Evolutionary conservation across 2,329 filamentous ascomycete genomes (phyloP), one percentile per base, ranked within the genome.

Genomic region (Verticillium nonalfalfae): DNA sequence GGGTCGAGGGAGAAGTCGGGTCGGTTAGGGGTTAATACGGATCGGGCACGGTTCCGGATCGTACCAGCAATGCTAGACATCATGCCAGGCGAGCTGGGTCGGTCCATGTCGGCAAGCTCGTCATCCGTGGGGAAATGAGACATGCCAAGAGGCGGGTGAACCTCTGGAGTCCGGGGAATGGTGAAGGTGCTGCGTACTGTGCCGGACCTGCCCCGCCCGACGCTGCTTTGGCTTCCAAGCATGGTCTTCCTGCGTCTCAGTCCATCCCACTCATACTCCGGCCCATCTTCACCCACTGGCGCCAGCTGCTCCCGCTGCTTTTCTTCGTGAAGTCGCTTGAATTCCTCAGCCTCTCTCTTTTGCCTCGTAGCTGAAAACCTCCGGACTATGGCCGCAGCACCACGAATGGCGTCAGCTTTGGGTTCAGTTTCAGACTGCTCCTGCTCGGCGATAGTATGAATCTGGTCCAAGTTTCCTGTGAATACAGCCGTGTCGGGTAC

Each of bases 401-500:
- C 95, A 67, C 95, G 91, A 70, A 99, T 96, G 10, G 95, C 93
- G 74, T 99, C 95, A 14, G 95, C 95, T 72, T 97, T 96, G 59
- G 95, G 95, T 69, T 99, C 95, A 14, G 90, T 90, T 74, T 99
- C 95, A n/a, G 93, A 90, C 72, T 98, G 93, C 72, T 96, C 92
- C 71, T 97, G 92, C 69, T 97, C 91, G 56, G 91, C 94, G 64
- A 98, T 95, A 35, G 94, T 96, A 36, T 95, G 91, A 60, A 98
- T 90, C 79, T 99, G 94, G 70, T 98, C 90, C 59, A 99, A 83
- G 70, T 98, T 93, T 55, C 94, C 95, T 60, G 88, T 87, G 79
- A 99, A 97, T 45, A 99, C 88, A 36, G 93, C 93, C 0, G 92
- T 83, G 72, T 98, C 95, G 7, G 95, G 95, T 0, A 99, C 94